Evolutionary conservation across 805 yeast species (phyloP).

Genomic region (Pichia occidentalis): DNA sequence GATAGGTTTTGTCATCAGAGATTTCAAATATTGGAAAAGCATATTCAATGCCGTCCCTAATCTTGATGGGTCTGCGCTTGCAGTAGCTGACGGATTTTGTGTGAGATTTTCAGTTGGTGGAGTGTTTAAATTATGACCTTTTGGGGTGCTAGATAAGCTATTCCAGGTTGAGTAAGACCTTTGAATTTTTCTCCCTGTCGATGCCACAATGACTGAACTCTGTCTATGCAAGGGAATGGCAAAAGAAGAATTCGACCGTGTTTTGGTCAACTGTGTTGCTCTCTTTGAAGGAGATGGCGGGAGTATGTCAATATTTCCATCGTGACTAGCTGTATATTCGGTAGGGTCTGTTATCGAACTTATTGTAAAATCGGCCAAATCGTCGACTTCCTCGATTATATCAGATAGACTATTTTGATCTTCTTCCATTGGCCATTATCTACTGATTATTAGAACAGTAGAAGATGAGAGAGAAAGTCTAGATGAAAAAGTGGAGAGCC

Average conservation of each 20-base stretch:
- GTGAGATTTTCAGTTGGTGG: conserved; percentile 2
- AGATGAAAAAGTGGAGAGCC: no score
- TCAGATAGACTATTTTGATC: background rate
- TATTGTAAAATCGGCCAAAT: conserved; percentile 11
- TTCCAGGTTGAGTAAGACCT: conserved; percentile 28
- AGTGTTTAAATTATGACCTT: conserved; percentile 17
- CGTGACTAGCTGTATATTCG: background rate
- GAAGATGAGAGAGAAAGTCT: no score
- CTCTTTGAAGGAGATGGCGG: background rate
- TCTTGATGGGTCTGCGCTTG: background rate
- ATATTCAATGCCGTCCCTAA: conserved; percentile 4
- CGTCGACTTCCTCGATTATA: conserved; percentile 2
- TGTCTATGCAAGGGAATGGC: conserved; percentile 17
- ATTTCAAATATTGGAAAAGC: conserved; percentile 1
- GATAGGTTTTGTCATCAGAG: conserved; percentile 9
- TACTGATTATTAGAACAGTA: no score
- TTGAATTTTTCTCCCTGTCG: conserved; percentile 35
- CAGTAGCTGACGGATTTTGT: conserved; percentile 8
- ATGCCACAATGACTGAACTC: conserved; percentile 39
- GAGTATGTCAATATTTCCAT: background rate
- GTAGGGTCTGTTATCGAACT: background rate
- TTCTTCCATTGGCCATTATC: no score
- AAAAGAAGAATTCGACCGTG: conserved; percentile 16
- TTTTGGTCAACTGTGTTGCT: no score
- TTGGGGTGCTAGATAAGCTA: conserved; percentile 10